These are phyloP conservation scores for Rhodotorula sp. DNA, from an alignment of 1,284 basidiomycete species.

Conservation along the genomic window DNA sequence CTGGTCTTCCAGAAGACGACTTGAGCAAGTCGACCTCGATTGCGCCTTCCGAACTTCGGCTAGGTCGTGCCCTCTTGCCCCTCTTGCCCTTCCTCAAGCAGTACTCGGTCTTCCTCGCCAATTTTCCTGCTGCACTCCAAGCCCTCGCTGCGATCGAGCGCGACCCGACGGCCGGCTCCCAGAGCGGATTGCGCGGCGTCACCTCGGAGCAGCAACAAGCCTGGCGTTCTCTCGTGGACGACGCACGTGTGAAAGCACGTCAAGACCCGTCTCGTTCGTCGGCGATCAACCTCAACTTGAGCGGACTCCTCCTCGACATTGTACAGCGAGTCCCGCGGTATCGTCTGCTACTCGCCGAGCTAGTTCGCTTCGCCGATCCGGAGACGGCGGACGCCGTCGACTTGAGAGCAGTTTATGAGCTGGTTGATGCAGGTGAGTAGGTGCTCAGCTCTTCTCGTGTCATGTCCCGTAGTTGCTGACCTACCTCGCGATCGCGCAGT, in stretches of 20 bases:
- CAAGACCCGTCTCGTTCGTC: constrained; percentile 46
- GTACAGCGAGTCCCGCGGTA: constrained; percentile 85
- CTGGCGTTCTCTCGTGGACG: constrained; percentile 58
- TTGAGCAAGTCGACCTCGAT: not conserved
- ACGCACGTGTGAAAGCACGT: constrained; percentile 49
- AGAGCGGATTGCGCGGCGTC: constrained; percentile 49
- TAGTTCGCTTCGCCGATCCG: constrained; percentile 64
- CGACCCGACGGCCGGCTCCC: too few species aligned
- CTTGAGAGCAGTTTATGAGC: constrained; percentile 60
- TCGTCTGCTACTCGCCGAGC: constrained; percentile 70
- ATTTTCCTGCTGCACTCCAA: constrained; percentile 67
- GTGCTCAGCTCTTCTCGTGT: not conserved
- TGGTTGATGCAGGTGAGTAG: constrained; percentile 71
- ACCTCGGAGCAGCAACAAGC: constrained; percentile 40
- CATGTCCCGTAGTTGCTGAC: too few species aligned
- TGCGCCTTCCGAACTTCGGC: not conserved
- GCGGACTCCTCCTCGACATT: constrained; percentile 80
- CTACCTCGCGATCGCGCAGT: constrained; percentile 54
- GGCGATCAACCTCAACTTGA: constrained; percentile 70
- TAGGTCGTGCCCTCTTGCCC: constrained; percentile 58
- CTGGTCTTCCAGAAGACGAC: not conserved
- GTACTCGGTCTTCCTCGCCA: constrained; percentile 76
- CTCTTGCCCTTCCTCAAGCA: constrained; percentile 72
- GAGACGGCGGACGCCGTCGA: constrained; percentile 65
- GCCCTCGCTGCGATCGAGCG: constrained; percentile 51